Evolutionary conservation across 495 filamentous ascomycete species (phyloP).

Genomic region (Neurospora sp.): DNA sequence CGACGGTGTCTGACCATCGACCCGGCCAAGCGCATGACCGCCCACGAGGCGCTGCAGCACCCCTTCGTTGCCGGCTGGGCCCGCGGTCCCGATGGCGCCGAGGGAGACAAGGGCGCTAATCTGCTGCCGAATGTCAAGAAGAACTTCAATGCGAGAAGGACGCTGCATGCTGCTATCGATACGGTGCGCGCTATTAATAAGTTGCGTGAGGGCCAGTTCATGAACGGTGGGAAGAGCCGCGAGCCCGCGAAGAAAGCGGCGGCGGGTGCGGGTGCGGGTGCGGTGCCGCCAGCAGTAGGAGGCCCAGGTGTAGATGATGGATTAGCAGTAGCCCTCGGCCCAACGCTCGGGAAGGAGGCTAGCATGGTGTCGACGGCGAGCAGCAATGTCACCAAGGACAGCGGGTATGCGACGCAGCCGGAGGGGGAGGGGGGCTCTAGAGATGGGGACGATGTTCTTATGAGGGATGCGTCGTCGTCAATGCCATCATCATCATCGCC

Average conservation of each 20-base stretch:
- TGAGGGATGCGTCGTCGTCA: constrained; percentile 24
- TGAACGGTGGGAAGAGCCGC: constrained; percentile 49
- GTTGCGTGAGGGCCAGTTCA: constrained; percentile 71
- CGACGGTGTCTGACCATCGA: constrained; percentile 75
- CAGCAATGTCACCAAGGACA: constrained; percentile 21
- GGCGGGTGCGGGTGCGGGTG: background rate
- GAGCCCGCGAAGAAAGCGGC: constrained; percentile 23
- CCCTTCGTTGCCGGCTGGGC: constrained; percentile 63
- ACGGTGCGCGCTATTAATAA: constrained; percentile 98
- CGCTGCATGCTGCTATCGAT: constrained; percentile 92
- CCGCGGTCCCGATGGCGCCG: constrained; percentile 30
- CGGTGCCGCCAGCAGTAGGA: background rate
- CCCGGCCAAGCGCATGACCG: constrained; percentile 77
- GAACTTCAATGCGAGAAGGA: constrained; percentile 95
- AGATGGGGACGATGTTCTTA: constrained; percentile 23
- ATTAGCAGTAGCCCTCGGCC: background rate
- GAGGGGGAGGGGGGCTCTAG: background rate
- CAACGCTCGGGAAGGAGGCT: constrained; percentile 20
- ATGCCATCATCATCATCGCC: background rate
- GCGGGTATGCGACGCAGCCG: constrained; percentile 30
- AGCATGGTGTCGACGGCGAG: constrained; percentile 18
- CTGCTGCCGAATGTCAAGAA: constrained; percentile 90
- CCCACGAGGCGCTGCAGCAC: constrained; percentile 84
- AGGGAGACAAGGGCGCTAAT: constrained; percentile 64
- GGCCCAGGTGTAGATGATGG: background rate